phyloP scores from a whole-genome alignment of 106 monocot genomes.

The Acorus gramineus region DNA sequence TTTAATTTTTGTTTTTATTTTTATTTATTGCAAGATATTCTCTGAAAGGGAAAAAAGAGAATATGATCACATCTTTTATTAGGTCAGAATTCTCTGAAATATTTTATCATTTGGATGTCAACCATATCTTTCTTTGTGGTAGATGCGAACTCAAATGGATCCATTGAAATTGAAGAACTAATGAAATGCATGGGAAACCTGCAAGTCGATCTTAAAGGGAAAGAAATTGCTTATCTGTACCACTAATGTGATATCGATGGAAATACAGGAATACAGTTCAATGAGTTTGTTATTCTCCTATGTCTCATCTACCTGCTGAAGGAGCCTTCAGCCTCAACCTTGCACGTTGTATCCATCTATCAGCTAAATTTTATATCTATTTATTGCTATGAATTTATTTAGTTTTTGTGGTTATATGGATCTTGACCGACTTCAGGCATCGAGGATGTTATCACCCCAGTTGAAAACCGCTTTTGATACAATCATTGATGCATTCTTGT shows the following conservation, averaged over 20 bases:
- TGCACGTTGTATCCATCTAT: constrained; percentile 2
- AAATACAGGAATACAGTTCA: constrained; percentile 22
- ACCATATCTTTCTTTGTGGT: background rate
- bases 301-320: constrained; percentile 21
- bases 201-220: constrained; percentile 4
- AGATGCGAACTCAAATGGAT: constrained; percentile 28
- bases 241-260: constrained; percentile 24
- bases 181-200: constrained; percentile 18
- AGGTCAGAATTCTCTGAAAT: no score
- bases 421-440: constrained; percentile 4
- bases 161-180: constrained; percentile 23
- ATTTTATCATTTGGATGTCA: no score
- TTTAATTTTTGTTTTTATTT: background rate
- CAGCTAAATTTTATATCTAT: background rate
- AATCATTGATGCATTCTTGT: constrained; percentile 22
- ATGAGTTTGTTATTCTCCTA: constrained; percentile 27
- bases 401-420: no score
- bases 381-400: background rate
- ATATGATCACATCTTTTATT: no score
- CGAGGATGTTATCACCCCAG: constrained; percentile 5
- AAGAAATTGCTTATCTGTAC: constrained; percentile 15
- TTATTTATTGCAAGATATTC: no score
- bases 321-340: constrained; percentile 1
- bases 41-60: no score
- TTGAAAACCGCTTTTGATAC: constrained; percentile 14